Evolutionary conservation across 345 rosid genomes (phyloP).

Genomic region (Moringa oleifera): DNA sequence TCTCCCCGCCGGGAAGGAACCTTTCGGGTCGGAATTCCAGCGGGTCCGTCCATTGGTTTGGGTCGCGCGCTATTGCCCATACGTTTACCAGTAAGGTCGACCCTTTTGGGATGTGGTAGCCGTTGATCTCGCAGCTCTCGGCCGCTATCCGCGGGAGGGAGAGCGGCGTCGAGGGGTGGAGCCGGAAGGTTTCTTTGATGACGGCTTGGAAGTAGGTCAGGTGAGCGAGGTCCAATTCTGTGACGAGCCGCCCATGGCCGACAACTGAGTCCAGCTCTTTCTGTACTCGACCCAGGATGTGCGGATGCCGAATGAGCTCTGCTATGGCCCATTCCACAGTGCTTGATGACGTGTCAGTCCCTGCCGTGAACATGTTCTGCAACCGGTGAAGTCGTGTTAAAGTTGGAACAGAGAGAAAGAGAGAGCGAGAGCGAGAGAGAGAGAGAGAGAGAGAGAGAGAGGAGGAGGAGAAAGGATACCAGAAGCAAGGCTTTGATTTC

Average conservation of each 20-base stretch:
- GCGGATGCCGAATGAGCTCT: constrained; percentile 73
- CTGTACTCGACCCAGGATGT: constrained; percentile 35
- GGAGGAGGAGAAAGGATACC: constrained; percentile 30
- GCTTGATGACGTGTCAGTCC: constrained; percentile 91
- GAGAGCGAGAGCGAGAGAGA: too few species aligned
- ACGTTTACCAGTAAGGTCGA: constrained; percentile 57
- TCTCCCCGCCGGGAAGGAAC: constrained; percentile 68
- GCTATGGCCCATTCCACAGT: constrained; percentile 93
- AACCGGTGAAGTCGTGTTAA: too few species aligned
- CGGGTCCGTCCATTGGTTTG: constrained; percentile 59
- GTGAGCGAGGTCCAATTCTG: constrained; percentile 44
- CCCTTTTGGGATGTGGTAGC: constrained; percentile 66
- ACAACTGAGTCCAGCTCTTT: constrained; percentile 60
- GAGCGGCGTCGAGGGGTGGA: constrained; percentile 81
- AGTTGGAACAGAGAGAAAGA: too few species aligned
- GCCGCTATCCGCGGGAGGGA: constrained; percentile 66
- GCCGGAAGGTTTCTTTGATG: constrained; percentile 73
- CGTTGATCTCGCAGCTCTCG: constrained; percentile 69
- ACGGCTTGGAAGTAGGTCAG: constrained; percentile 70
- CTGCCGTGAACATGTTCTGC: constrained; percentile 89
- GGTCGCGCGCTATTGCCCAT: constrained; percentile 91
- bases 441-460: too few species aligned
- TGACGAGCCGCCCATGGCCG: constrained; percentile 44
- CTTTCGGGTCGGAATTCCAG: constrained; percentile 61
- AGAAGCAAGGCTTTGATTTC: constrained; percentile 82